Evolutionary conservation across 345 rosid genomes (phyloP).

Genomic region (Eucalyptus regnans): DNA sequence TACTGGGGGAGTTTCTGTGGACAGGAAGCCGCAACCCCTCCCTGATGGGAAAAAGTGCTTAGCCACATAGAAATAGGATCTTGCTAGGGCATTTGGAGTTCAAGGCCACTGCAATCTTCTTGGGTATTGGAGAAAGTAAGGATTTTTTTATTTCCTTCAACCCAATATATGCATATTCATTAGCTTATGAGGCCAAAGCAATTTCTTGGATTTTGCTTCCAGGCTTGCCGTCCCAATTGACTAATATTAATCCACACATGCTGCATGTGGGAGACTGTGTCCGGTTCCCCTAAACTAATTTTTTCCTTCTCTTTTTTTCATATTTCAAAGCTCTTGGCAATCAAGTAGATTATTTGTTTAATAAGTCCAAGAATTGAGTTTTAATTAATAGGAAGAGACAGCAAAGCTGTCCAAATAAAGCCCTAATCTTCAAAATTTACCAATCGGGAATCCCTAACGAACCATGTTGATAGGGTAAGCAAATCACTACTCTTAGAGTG

Average conservation of each 20-base stretch:
- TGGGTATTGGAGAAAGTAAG: slow-evolving; percentile 17
- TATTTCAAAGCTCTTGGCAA: slow-evolving; percentile 5
- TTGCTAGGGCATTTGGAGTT: slow-evolving; percentile 9
- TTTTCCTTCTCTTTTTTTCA: neutral
- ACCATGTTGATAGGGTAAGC: neutral
- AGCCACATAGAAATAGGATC: slow-evolving; percentile 27
- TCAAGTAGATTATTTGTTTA: neutral
- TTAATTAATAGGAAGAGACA: slow-evolving; percentile 4
- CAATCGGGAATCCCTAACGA: slow-evolving; percentile 1
- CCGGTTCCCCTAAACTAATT: slow-evolving; percentile 12
- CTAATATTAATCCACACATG: slow-evolving; percentile 48
- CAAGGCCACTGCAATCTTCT: slow-evolving; percentile 28
- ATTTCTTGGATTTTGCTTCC: slow-evolving; percentile 16
- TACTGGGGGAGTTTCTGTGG: neutral
- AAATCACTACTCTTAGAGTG: neutral
- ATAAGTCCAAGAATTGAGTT: neutral
- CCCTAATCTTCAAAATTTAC: neutral
- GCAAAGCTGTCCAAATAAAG: slow-evolving; percentile 5
- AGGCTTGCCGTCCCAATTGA: slow-evolving; percentile 12
- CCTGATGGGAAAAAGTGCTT: neutral
- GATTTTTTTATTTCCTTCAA: neutral
- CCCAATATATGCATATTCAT: neutral
- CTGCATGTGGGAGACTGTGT: slow-evolving; percentile 81
- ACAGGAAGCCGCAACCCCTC: neutral
- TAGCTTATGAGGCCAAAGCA: neutral